Evolutionary conservation across 495 filamentous ascomycete species (phyloP).

Genomic region (Trichocladium antarcticum): DNA sequence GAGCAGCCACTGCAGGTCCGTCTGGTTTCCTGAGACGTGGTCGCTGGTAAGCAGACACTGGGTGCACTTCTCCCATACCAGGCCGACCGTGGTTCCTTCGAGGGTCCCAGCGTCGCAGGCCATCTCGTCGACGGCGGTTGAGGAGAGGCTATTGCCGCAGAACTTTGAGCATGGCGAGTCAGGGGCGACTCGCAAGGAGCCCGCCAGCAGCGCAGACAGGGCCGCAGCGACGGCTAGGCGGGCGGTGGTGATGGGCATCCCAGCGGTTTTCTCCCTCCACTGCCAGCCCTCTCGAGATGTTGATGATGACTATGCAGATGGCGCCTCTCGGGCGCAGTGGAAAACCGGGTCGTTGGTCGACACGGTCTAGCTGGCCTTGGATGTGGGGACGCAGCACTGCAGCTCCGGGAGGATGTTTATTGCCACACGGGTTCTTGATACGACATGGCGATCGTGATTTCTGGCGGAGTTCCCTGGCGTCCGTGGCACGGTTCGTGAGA

Average conservation of each 20-base stretch:
- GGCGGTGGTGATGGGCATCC: slow-evolving; percentile 14
- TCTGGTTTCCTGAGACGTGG: slow-evolving; percentile 20
- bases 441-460: slow-evolving; percentile 18
- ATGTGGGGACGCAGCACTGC: slow-evolving; percentile 13
- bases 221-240: slow-evolving; percentile 12
- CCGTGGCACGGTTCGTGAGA: neutral
- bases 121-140: slow-evolving; percentile 32
- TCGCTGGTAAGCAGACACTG: slow-evolving; percentile 33
- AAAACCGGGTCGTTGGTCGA: neutral
- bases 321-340: neutral
- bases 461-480: neutral
- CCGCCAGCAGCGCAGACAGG: slow-evolving; percentile 20
- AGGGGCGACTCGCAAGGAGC: slow-evolving; percentile 27
- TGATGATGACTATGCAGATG: neutral
- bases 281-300: neutral
- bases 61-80: slow-evolving; percentile 34
- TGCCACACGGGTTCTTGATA: slow-evolving; percentile 14
- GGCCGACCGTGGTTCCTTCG: slow-evolving; percentile 16
- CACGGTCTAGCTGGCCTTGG: slow-evolving; percentile 1
- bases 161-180: slow-evolving; percentile 32
- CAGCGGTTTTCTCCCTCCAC: slow-evolving; percentile 1
- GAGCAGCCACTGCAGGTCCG: slow-evolving; percentile 31
- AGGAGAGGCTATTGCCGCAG: slow-evolving; percentile 35
- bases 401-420: slow-evolving; percentile 19
- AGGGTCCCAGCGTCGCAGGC: slow-evolving; percentile 29